These are phyloP conservation scores for Karstenula rhodostoma DNA, from an alignment of 2,329 filamentous ascomycete genomes.

Conservation along the genomic window DNA sequence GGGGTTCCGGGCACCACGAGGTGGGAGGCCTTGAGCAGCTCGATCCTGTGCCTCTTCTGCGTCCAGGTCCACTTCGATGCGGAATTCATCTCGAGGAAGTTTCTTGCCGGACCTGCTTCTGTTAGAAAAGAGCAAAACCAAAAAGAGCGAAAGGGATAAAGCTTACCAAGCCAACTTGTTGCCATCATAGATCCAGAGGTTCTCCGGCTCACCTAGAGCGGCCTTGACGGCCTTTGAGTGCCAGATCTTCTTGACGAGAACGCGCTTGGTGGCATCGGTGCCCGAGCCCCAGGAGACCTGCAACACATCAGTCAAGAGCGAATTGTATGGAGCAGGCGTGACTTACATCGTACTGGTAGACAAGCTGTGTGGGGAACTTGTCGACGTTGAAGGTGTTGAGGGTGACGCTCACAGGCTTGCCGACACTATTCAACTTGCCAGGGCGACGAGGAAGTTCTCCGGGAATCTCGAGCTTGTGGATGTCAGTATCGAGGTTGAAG, in stretches of 20 bases:
- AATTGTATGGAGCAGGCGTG: not conserved
- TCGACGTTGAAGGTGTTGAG: conserved; percentile 81
- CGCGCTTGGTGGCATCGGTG: conserved; percentile 63
- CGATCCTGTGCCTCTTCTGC: conserved; percentile 57
- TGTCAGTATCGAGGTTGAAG: conserved; percentile 34
- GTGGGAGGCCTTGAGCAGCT: conserved; percentile 20
- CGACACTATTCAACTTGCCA: conserved; percentile 48
- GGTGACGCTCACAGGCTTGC: conserved; percentile 49
- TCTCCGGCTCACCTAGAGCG: conserved; percentile 54
- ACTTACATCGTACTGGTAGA: conserved; percentile 87
- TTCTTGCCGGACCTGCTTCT: conserved; percentile 34
- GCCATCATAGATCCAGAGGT: conserved; percentile 79
- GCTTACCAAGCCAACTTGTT: conserved; percentile 84
- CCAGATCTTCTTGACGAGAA: conserved; percentile 80
- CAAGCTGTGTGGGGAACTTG: conserved; percentile 65
- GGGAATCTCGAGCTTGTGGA: conserved; percentile 35
- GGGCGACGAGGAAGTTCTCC: conserved; percentile 45
- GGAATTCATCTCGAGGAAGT: conserved; percentile 40
- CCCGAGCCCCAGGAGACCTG: conserved; percentile 73
- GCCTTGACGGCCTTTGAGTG: conserved; percentile 67
- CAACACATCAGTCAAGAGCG: conserved; percentile 19
- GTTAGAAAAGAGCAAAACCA: conserved; percentile 20
- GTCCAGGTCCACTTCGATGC: conserved; percentile 75
- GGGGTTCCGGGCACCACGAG: not conserved
- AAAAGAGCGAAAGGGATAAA: not conserved